These are phyloP conservation scores for Phoma herbarum DNA, from an alignment of 2,329 filamentous ascomycete genomes.

Conservation along the genomic window DNA sequence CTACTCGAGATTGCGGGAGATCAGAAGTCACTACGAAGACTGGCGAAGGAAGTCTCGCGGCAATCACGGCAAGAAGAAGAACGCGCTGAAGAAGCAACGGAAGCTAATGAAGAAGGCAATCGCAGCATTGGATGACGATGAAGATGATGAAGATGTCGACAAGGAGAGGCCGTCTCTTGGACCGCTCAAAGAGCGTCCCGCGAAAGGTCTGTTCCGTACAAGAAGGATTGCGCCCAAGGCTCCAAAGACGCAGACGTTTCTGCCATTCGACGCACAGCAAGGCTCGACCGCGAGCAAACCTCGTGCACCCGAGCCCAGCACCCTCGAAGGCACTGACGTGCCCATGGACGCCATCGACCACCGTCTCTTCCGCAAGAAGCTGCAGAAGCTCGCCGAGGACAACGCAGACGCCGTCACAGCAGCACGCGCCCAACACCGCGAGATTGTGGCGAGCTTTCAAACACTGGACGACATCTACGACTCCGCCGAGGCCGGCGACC, in stretches of 20 bases:
- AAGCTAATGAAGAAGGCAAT: constrained; percentile 40
- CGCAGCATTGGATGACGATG: constrained; percentile 27
- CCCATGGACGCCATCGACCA: constrained; percentile 42
- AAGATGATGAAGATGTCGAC: constrained; percentile 28
- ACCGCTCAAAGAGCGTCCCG: constrained; percentile 35
- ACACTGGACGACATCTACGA: constrained; percentile 55
- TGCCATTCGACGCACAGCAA: constrained; percentile 35
- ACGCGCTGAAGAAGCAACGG: constrained; percentile 37
- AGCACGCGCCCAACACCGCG: constrained; percentile 46
- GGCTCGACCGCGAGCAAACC: not conserved
- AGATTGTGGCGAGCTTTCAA: constrained; percentile 53
- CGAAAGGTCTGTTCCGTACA: constrained; percentile 42
- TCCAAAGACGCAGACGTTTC: constrained; percentile 38
- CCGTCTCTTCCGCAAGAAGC: constrained; percentile 40
- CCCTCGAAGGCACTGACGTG: constrained; percentile 42
- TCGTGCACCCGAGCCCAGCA: constrained; percentile 23
- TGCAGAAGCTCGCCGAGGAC: constrained; percentile 38
- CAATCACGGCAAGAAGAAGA: constrained; percentile 40
- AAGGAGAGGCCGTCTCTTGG: constrained; percentile 31
- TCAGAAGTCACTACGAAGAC: constrained; percentile 39
- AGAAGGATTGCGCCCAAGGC: constrained; percentile 29
- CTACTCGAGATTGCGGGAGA: constrained; percentile 41
- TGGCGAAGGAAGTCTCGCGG: constrained; percentile 40
- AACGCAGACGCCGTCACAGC: constrained; percentile 55
- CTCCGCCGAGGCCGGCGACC: constrained; percentile 59